Percentiles rank a stretch among this genome's conserved stretches.
These are phyloP conservation scores for Alternaria sp. DNA, from an alignment of 2,329 filamentous ascomycete species.

Conservation along the genomic window DNA sequence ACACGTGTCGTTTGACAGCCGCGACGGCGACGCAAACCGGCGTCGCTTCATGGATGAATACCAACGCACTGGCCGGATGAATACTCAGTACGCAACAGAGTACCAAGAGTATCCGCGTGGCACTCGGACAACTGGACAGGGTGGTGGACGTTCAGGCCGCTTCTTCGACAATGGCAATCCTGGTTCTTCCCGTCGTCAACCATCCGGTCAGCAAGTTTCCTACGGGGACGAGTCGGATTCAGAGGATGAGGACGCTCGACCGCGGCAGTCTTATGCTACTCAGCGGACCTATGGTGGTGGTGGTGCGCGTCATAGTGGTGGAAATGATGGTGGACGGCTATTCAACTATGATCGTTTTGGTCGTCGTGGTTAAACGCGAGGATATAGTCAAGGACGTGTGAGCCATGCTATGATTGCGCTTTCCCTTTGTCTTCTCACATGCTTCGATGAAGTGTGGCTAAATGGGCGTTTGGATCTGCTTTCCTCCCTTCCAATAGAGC, in stretches of 20 bases:
- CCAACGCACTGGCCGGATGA: not conserved
- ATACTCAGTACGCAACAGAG: not conserved
- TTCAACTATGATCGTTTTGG: constrained; percentile 1
- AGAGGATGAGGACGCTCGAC: not conserved
- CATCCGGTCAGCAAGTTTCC: not conserved
- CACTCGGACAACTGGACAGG: not conserved
- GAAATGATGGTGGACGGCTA: not conserved
- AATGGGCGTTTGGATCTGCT: not conserved
- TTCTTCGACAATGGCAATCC: not conserved
- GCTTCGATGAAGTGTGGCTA: not conserved
- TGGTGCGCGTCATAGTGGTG: not conserved
- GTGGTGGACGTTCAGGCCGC: not conserved
- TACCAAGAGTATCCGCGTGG: not conserved
- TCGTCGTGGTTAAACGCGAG: not conserved
- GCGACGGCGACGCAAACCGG: not conserved
- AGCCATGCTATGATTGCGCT: not conserved
- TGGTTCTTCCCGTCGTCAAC: not conserved
- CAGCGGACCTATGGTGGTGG: not conserved
- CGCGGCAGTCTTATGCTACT: not conserved
- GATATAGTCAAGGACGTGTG: not conserved
- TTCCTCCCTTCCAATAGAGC: not conserved
- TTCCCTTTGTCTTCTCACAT: not conserved
- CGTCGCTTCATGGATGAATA: not conserved
- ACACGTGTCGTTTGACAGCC: too few relatives aligned
- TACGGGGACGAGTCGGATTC: not conserved